Evolutionary conservation across 139 green algal genomes (phyloP), one percentile per base, ranked within the genome.

Genomic region (Gonium pectorale): DNA sequence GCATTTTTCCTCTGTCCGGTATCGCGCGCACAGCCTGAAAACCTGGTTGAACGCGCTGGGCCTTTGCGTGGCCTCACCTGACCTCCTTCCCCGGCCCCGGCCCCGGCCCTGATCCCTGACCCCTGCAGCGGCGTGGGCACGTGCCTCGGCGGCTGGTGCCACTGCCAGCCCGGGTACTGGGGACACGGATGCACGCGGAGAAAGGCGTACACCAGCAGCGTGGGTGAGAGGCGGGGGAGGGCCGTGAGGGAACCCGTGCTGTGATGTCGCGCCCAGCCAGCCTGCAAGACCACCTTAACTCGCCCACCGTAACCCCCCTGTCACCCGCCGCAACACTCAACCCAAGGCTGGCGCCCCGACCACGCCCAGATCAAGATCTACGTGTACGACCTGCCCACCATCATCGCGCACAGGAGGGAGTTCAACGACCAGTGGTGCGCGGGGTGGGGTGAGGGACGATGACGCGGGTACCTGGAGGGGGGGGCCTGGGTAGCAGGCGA

Each of bases 131-230:
- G 60, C 41, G 60, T 79, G 35, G 86, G 86, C 24, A 66, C 33
- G 1, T 90, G 86, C 66, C 19, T 38, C 5, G 52, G 74, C 41
- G 86, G 86, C 66, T 90, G 85, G 64, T 90, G 86, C 67, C 86
- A 90, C 67, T 90, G 86, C 67, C n/a, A 84, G 72, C 27, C 64
- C 1, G 86, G 86, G 0, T 87, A 77, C 67, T 90, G 86, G 86
- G 86, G 86, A 4, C 84, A 87, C 52, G 86, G 80, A 64, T 90
- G 86, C 80, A 81, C 63, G 21, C 62, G 86, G 5, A 80, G 15
- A 7, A 80, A 81, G 35, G 86, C 86, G 21, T 90, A 78, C 43
- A 79, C 33, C 40, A 82, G 75, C 75, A 72, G 11, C 41, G 75
- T 82, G 29, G 75, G 75, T 71, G 63, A 56, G 49, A 17, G 17